phyloP scores from a whole-genome alignment of 139 green algal species.

The Coccomyxa sp. region DNA sequence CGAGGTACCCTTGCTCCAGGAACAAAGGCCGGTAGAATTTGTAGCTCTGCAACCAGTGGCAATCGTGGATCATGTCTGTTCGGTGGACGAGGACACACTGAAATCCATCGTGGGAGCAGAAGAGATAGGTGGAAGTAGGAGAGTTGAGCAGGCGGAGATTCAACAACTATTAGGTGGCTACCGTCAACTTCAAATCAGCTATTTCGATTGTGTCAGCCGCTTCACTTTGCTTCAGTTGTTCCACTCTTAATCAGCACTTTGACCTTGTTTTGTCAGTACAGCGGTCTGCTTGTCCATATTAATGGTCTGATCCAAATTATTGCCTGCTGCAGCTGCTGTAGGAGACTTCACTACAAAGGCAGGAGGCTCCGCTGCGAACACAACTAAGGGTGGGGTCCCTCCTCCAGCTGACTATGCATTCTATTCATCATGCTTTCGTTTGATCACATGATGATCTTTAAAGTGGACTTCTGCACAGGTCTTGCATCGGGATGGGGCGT shows the following conservation, averaged over 20 bases:
- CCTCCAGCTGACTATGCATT: no score
- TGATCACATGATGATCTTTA: not conserved
- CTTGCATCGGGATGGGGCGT: not conserved
- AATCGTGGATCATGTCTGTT: conserved; percentile 37
- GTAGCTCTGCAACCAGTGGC: conserved; percentile 27
- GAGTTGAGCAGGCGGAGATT: conserved; percentile 25
- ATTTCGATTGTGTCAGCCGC: no score
- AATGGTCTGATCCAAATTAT: not conserved
- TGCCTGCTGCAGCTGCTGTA: conserved; percentile 2
- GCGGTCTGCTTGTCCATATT: not conserved
- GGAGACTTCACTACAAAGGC: conserved; percentile 50
- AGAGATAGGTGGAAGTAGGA: conserved; percentile 34
- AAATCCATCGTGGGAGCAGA: not conserved
- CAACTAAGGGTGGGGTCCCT: conserved; percentile 3
- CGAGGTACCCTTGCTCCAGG: not conserved
- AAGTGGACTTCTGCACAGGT: not conserved
- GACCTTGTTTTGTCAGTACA: no score
- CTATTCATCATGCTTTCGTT: no score
- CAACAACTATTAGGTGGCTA: conserved; percentile 24
- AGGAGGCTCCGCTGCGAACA: conserved; percentile 38
- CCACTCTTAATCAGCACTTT: no score
- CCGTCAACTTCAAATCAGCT: no score
- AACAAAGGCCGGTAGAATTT: conserved; percentile 4
- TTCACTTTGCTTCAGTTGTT: not conserved
- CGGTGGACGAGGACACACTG: not conserved